Evolutionary conservation across 2,329 filamentous ascomycete species (phyloP), one percentile per base, ranked within the genome.

Genomic region (Fusarium sp.): DNA sequence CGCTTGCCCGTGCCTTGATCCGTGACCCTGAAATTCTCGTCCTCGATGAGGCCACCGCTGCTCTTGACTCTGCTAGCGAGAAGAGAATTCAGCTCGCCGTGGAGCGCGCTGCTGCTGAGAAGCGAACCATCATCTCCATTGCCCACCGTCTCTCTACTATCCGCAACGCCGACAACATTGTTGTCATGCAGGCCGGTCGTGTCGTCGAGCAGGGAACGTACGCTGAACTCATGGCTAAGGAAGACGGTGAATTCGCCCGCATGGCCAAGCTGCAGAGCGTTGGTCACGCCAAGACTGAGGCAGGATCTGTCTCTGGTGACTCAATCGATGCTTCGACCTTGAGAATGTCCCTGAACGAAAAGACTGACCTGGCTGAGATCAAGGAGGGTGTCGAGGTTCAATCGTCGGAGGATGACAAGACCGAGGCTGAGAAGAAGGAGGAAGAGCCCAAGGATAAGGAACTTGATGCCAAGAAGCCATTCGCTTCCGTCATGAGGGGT

Each of bases 141-240:
- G 91, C 92, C 0, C 90, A 92, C 78, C 84, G 90, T 10, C 82
- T 92, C 1, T 89, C 88, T 0, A 92, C 90, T 0, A 89, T 91
- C 73, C 87, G 87, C 73, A 86, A 90, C 66, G 92, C 92, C 0
- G 90, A 94, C 75, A 88, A 90, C 68, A 93, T 94, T 67, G 84
- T 93, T 27, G 91, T 93, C n/a, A 85, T 93, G 78, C 84, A 88
- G 14, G 84, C 88, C 64, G 92, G 92, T 0, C 80, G 85, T 50
- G 86, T 92, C 5, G 83, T 91, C 18, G 92, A 93, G 79, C 85
- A 91, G 77, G 92, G 92, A 0, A 90, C 86, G 0, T 92, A 93
- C 63, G 83, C 88, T 4, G 86, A 90, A 52, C 84, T 93, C 5
- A 84, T 93, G 67, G 80, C 83, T 3, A 82, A 83, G n/a, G 79